These are phyloP conservation scores for Diatrype stigma DNA, from an alignment of 2,329 filamentous ascomycete genomes.

Conservation along the genomic window DNA sequence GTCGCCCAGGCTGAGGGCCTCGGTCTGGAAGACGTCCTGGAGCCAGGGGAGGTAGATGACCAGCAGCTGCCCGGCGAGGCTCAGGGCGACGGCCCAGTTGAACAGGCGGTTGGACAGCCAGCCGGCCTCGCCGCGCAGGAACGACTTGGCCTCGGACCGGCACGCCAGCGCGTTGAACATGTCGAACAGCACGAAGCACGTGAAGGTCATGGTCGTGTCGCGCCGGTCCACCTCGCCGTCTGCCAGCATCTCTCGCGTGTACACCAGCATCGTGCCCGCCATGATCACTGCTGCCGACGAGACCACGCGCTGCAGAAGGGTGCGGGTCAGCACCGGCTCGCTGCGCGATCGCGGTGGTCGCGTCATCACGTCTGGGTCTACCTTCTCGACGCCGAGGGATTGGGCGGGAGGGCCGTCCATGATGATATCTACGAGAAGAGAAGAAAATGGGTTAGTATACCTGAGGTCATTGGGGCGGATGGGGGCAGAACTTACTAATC, in stretches of 20 bases:
- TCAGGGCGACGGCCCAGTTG: conserved; percentile 89
- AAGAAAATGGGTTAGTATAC: conserved; percentile 4
- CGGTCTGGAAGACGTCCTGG: conserved; percentile 94
- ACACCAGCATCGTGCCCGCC: conserved; percentile 84
- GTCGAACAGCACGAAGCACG: conserved; percentile 97
- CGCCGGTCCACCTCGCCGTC: conserved; percentile 82
- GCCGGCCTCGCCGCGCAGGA: conserved; percentile 80
- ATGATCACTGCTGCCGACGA: conserved; percentile 88
- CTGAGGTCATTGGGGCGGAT: not conserved
- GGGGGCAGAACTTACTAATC: conserved; percentile 71
- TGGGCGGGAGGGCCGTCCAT: conserved; percentile 99
- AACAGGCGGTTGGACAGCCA: conserved; percentile 88
- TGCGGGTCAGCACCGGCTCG: conserved; percentile 84
- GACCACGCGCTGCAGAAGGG: conserved; percentile 77
- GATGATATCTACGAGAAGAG: conserved; percentile 71
- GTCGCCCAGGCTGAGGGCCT: conserved; percentile 72
- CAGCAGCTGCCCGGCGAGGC: conserved; percentile 76
- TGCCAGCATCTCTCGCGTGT: conserved; percentile 83
- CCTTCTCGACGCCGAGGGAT: conserved; percentile 90
- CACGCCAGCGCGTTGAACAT: conserved; percentile 99
- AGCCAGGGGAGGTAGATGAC: conserved; percentile 95
- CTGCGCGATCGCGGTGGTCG: conserved; percentile 79
- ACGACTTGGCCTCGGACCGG: conserved; percentile 83
- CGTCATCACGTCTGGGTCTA: conserved; percentile 91
- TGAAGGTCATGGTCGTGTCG: conserved; percentile 99